These are phyloP conservation scores for Trichoderma asperelloides DNA, from an alignment of 495 filamentous ascomycete species.

Conservation along the genomic window DNA sequence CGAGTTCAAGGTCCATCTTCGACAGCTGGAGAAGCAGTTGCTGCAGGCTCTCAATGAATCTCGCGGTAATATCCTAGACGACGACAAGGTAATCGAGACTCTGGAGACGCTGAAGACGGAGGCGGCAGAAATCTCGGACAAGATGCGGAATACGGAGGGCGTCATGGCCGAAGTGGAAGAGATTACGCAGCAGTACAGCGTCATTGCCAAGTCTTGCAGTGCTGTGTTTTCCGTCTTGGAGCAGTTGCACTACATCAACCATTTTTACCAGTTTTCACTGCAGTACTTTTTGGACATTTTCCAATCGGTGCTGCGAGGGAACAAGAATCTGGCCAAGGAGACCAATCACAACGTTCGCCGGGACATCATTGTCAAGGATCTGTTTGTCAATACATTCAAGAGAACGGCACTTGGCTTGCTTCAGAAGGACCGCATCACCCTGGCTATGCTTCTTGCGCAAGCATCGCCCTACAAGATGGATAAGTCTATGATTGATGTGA, in stretches of 20 bases:
- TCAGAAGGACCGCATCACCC: conserved; percentile 86
- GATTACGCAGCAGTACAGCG: conserved; percentile 85
- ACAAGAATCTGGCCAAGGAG: conserved; percentile 62
- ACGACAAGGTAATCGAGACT: conserved; percentile 95
- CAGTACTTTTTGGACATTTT: conserved; percentile 98
- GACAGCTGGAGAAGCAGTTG: conserved; percentile 90
- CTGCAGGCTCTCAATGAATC: conserved; percentile 95
- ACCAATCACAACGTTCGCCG: conserved; percentile 67
- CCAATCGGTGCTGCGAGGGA: conserved; percentile 77
- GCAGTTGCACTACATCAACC: conserved; percentile 95
- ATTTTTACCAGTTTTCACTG: conserved; percentile 98
- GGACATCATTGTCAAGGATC: conserved; percentile 76
- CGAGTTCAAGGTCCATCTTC: conserved; percentile 94
- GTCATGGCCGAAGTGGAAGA: conserved; percentile 97
- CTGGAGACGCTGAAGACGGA: conserved; percentile 97
- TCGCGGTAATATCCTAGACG: conserved; percentile 94
- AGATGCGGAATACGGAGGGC: conserved; percentile 93
- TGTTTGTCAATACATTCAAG: conserved; percentile 88
- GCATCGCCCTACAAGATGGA: conserved; percentile 93
- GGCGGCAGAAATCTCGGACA: conserved; percentile 86
- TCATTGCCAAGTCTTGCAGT: conserved; percentile 89
- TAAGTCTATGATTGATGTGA: conserved; percentile 71
- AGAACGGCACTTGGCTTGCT: conserved; percentile 85
- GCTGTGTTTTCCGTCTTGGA: conserved; percentile 94
- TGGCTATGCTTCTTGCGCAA: conserved; percentile 94